Evolutionary conservation across 169 alveolate species (phyloP).

Genomic region (Plasmodium inui): DNA sequence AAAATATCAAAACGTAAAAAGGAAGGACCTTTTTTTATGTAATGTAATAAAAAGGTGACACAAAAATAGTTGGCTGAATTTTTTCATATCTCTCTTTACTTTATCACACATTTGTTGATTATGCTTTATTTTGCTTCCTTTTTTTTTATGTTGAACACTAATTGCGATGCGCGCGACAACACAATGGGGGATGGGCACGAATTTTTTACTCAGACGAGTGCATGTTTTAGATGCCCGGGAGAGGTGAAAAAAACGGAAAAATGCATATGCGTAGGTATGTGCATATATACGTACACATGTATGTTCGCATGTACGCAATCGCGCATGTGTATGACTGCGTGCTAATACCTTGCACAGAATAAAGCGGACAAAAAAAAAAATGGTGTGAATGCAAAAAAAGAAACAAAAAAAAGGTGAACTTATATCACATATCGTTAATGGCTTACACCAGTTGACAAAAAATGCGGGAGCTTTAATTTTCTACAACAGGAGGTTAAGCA

Average conservation of each 20-base stretch:
- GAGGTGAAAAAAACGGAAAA: background rate
- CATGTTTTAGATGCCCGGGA: conserved; percentile 10
- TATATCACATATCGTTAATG: conserved; percentile 18
- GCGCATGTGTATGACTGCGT: conserved; percentile 1
- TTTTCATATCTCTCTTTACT: background rate
- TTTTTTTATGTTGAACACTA: background rate
- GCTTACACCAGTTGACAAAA: conserved; percentile 24
- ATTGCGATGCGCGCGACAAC: background rate
- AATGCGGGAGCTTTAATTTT: conserved; percentile 28
- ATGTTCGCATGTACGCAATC: background rate
- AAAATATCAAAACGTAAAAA: background rate
- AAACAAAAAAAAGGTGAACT: background rate
- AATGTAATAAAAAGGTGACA: background rate
- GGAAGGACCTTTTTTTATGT: background rate
- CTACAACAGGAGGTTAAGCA: conserved; percentile 54
- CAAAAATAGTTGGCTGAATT: background rate
- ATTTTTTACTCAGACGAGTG: background rate
- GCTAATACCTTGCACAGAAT: conserved; percentile 18
- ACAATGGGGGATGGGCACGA: background rate
- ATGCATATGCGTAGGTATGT: background rate
- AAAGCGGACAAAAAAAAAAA: conserved; percentile 28
- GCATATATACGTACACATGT: background rate
- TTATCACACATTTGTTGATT: background rate
- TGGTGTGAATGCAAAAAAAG: conserved; percentile 14
- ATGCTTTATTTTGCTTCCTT: background rate